Conservation (phyloP, 2,329 filamentous ascomycete genomes). For the Orbilia oligospora region DNA sequence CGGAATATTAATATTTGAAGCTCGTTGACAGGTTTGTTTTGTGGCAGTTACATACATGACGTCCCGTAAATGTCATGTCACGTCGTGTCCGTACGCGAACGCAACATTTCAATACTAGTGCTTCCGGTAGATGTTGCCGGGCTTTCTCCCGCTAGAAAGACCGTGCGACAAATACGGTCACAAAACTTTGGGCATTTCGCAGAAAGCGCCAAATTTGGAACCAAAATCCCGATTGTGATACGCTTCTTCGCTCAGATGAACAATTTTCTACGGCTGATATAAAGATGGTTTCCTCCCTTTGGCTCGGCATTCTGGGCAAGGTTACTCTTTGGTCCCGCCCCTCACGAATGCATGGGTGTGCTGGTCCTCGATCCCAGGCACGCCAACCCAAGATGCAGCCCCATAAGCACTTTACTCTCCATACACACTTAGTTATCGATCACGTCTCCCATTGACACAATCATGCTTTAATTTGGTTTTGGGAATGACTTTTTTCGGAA, state of each 20-base stretch:
- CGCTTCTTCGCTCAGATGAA: constrained; percentile 1
- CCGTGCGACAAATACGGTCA: neutral
- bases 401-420: neutral
- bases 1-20: too few relatives aligned
- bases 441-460: neutral
- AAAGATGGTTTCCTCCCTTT: constrained; percentile 11
- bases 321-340: constrained; percentile 48
- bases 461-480: constrained; percentile 27
- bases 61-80: too few relatives aligned
- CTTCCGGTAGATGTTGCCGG: constrained; percentile 30
- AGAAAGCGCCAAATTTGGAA: constrained; percentile 45
- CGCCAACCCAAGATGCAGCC: constrained; percentile 17
- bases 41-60: too few relatives aligned
- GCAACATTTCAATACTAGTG: constrained; percentile 29
- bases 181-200: constrained; percentile 19
- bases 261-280: constrained; percentile 44
- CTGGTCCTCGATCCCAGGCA: constrained; percentile 27
- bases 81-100: neutral
- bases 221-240: neutral
- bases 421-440: neutral
- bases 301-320: constrained; percentile 28
- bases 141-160: neutral
- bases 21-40: too few relatives aligned
- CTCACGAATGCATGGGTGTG: constrained; percentile 46
- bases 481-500: constrained; percentile 40